phyloP scores from a whole-genome alignment of 352 stramenopile species.

The Pythium aristosporum region DNA sequence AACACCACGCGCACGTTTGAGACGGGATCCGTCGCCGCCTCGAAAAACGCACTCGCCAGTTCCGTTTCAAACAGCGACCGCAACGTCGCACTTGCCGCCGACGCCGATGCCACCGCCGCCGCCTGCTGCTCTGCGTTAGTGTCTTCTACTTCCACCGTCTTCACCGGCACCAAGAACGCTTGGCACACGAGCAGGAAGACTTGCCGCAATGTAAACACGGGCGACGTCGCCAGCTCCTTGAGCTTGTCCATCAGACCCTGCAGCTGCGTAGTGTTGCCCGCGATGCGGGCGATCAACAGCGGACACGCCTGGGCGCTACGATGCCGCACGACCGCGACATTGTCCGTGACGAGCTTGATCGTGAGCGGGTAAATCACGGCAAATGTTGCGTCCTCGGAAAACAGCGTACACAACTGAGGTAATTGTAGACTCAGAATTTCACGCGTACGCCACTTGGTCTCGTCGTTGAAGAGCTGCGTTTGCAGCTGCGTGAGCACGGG shows the following conservation, averaged over 20 bases:
- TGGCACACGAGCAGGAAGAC: constrained; percentile 66
- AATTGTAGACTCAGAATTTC: constrained; percentile 77
- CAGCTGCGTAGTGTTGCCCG: constrained; percentile 46
- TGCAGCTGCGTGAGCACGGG: constrained; percentile 69
- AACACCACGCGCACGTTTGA: constrained; percentile 77
- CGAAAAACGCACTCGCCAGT: constrained; percentile 53
- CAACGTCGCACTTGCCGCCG: neutral
- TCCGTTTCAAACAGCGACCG: constrained; percentile 47
- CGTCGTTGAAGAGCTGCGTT: constrained; percentile 43
- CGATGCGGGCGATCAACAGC: constrained; percentile 51
- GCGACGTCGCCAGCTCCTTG: constrained; percentile 47
- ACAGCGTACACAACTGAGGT: constrained; percentile 66
- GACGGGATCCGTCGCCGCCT: constrained; percentile 55
- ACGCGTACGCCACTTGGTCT: constrained; percentile 86
- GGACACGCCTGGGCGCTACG: constrained; percentile 72
- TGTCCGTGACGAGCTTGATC: constrained; percentile 73
- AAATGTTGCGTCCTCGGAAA: constrained; percentile 70
- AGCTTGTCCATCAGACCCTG: constrained; percentile 50
- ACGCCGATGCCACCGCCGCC: neutral
- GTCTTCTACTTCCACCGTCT: neutral
- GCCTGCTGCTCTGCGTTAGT: neutral
- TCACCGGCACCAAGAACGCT: constrained; percentile 38
- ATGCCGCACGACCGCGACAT: constrained; percentile 70
- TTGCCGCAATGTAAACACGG: constrained; percentile 64
- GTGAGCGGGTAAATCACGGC: constrained; percentile 73